phyloP scores from a whole-genome alignment of 371 early-diverging fungal species.

The Mortierella sp. region DNA sequence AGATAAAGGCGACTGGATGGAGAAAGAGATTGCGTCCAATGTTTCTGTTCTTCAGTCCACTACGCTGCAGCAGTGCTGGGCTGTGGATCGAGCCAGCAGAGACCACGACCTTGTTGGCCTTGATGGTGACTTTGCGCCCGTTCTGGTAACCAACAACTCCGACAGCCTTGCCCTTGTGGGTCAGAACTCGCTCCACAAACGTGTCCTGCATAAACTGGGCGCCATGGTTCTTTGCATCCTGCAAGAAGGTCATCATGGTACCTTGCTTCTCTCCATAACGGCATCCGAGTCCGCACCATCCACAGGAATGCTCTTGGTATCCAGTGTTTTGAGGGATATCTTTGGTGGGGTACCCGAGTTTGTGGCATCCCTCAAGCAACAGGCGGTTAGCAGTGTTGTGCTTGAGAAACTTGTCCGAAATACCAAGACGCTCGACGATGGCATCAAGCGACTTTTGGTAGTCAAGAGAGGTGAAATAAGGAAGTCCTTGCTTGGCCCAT shows the following conservation, averaged over 20 bases:
- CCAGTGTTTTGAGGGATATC: constrained; percentile 78
- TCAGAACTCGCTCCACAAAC: constrained; percentile 65
- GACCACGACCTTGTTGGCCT: constrained; percentile 71
- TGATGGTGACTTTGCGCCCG: constrained; percentile 48
- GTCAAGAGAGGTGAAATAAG: constrained; percentile 64
- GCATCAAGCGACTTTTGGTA: constrained; percentile 64
- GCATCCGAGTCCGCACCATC: constrained; percentile 78
- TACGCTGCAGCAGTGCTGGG: constrained; percentile 72
- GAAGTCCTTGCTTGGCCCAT: constrained; percentile 76
- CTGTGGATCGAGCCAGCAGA: constrained; percentile 76
- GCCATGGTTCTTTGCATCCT: constrained; percentile 72
- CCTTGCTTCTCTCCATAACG: constrained; percentile 79
- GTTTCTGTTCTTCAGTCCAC: constrained; percentile 76
- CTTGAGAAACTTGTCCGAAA: constrained; percentile 61
- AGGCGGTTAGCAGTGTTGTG: constrained; percentile 74
- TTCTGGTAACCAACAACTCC: constrained; percentile 59
- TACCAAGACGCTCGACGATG: constrained; percentile 67
- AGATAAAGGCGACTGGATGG: constrained; percentile 73
- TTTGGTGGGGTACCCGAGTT: constrained; percentile 68
- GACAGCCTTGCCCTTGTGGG: constrained; percentile 59
- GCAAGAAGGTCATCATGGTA: constrained; percentile 73
- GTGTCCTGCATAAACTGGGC: constrained; percentile 71
- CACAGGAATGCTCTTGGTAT: constrained; percentile 71
- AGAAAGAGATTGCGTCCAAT: constrained; percentile 76
- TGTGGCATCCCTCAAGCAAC: constrained; percentile 73